Evolutionary conservation across 352 stramenopile species (phyloP).

Genomic region (Phytopythium chamaehyphon): DNA sequence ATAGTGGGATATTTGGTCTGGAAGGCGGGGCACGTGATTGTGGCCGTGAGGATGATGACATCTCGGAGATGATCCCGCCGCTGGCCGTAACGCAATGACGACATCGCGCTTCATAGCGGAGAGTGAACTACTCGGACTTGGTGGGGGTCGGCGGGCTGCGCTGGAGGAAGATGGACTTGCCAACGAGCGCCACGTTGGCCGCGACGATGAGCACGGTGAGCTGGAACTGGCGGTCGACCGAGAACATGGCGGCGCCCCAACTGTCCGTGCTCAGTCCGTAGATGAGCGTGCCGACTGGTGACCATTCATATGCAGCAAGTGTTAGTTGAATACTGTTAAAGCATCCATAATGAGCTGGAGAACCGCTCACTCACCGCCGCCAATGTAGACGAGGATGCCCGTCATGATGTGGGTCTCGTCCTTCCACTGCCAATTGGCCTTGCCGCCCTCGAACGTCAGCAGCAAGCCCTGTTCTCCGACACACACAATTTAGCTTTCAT

Average conservation of each 20-base stretch:
- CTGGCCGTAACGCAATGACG: too few species aligned
- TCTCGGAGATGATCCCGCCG: too few species aligned
- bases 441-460: conserved; percentile 50
- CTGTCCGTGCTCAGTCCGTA: conserved; percentile 44
- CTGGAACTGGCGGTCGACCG: conserved; percentile 34
- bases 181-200: conserved; percentile 43
- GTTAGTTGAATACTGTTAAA: too few species aligned
- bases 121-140: conserved; percentile 7
- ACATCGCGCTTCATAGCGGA: neutral
- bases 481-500: neutral
- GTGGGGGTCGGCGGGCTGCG: conserved; percentile 1
- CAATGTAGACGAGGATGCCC: conserved; percentile 55
- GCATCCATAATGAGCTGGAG: neutral
- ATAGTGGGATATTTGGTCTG: too few species aligned
- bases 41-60: too few species aligned
- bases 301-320: too few species aligned
- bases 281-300: conserved; percentile 32
- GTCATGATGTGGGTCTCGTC: conserved; percentile 66
- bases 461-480: conserved; percentile 33
- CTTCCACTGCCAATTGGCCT: conserved; percentile 66
- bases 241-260: conserved; percentile 31
- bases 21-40: too few species aligned
- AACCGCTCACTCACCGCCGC: conserved; percentile 13
- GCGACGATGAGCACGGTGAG: conserved; percentile 43
- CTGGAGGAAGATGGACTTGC: conserved; percentile 25